Evolutionary conservation across 2,329 filamentous ascomycete species (phyloP), one percentile per base, ranked within the genome.

Genomic region (Talaromyces rugulosus): DNA sequence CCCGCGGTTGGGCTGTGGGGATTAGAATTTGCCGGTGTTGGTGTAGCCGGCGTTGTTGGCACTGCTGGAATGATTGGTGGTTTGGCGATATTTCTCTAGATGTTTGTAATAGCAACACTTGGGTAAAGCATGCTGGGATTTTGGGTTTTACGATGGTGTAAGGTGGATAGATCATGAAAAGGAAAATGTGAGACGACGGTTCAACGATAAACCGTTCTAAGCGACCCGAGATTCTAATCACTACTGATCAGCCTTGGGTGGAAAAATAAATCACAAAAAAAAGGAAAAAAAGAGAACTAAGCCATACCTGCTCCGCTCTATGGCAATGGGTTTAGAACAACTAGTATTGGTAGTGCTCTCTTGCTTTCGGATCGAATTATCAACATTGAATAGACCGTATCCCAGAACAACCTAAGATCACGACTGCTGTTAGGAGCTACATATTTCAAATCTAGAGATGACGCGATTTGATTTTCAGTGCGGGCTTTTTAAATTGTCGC

Each of bases 41-140:
- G 50, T 11, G 50, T 31, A 7, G 50, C 27, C 5, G 50, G 50
- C 0, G 16, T 53, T 8, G 27, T 53, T 53, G 50, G 50, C 14
- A n/a, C 30, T 18, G 52, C 31, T 14, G 61, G 31, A 4, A 30
- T 47, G n/a, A 55, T 62, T 57, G 57, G 61, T 44, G 52, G 44
- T 18, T 34, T 62, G 23, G 61, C 61, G 9, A 28, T 59, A 23
- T 4, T 44, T 18, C 40, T 62, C 18, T 53, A 12, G 31, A 12
- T 30, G 11, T 53, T 31, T 51, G 44, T 11, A 23, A 51, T 23
- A 23, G 16, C 12, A 9, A 51, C 12, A 12, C 27, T 51, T 27
- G 18, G 44, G 9, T 28, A 28, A 51, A 12, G n/a, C 18, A 28
- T 28, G 12, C 7, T 23, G 12, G n/a, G 12, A 1, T 5, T 11